Base-by-base conservation (phyloP, 495 filamentous ascomycete species). In the Lasiosphaeria hispida region DNA sequence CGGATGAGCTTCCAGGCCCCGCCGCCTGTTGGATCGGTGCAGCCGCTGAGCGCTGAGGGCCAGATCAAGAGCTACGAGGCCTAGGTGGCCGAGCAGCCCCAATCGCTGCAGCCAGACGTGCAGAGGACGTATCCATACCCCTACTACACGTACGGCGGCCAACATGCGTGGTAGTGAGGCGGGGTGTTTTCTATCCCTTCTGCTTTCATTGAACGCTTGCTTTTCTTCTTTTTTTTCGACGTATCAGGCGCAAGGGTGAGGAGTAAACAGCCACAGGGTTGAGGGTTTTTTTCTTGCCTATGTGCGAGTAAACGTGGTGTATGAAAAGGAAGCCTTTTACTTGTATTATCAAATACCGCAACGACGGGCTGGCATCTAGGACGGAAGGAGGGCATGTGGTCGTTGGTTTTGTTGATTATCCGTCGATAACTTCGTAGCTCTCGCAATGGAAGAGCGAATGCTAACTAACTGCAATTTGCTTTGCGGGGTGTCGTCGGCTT, bases 11-110 rank as follows among this genome's bases (percentile, higher is more conserved):
- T 90, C 72, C 77, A 85, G 53, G 71, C 78, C 4, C 74, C 77
- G 17, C 69, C 78, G 38, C 55, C 77, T 6, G 60, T 63, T 15
- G 71, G 75, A 8, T 72, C 76, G 19, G 78, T 85, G 45, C 82
- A 88, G 63, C 90, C 88, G 1, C 71, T 89, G 62, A 89, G 86
- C 60, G 79, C 79, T 13, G 83, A 87, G 36, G 86, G 83, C 15
- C 69, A 69, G 48, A 67, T 76, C 49, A 80, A 80, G 72, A 79
- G 72, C 58, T 80, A 78, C 62, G 77, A 80, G 59, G 72, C 72
- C 48, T 80, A 74, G 64, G 44, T 10, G 7, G 35, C 40, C 35
- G 37, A 39, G 30, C 19, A 48, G 53, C 53, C 42, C 15, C 35
- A 30, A 30, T 30, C 23, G 2, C 5, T 30, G 23, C 23, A 30